Evolutionary conservation across 1,284 basidiomycete species (phyloP).

Genomic region (Cutaneotrichosporon sp.): DNA sequence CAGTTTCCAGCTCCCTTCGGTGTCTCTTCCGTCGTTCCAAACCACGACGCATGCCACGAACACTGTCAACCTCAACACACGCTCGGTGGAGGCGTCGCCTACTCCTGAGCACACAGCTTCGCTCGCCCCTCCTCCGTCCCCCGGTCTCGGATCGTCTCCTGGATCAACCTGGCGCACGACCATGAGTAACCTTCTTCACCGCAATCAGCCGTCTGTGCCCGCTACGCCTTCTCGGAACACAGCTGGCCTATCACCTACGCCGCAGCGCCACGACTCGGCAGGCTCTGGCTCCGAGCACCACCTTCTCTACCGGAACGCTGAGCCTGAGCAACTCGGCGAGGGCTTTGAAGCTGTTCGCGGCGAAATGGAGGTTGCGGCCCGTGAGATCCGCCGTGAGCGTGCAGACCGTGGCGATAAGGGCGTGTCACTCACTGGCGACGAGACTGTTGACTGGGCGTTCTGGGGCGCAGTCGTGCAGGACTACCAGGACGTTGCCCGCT

Average conservation of each 20-base stretch:
- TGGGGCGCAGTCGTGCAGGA: constrained; percentile 94
- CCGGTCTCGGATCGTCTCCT: neutral
- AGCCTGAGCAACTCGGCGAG: constrained; percentile 28
- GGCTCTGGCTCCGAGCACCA: constrained; percentile 15
- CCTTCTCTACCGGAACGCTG: neutral
- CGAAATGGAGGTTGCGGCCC: constrained; percentile 45
- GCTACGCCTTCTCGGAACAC: constrained; percentile 11
- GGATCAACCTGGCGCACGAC: constrained; percentile 29
- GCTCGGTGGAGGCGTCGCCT: neutral
- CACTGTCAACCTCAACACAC: neutral
- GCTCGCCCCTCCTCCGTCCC: neutral
- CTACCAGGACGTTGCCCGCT: constrained; percentile 76
- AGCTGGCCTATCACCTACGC: constrained; percentile 15
- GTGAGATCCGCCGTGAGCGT: constrained; percentile 53
- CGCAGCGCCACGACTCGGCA: constrained; percentile 31
- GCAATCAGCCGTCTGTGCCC: constrained; percentile 9
- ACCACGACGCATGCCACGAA: neutral
- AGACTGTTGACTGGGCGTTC: constrained; percentile 63
- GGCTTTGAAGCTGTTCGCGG: constrained; percentile 43
- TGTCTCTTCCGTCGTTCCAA: constrained; percentile 1
- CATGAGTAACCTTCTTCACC: constrained; percentile 29
- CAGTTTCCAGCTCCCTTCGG: constrained; percentile 8
- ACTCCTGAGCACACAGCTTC: neutral
- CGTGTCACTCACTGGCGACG: neutral
- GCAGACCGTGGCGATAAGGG: constrained; percentile 28